These are phyloP conservation scores for Claviceps fusiformis DNA, from an alignment of 2,329 filamentous ascomycete species.

Conservation along the genomic window DNA sequence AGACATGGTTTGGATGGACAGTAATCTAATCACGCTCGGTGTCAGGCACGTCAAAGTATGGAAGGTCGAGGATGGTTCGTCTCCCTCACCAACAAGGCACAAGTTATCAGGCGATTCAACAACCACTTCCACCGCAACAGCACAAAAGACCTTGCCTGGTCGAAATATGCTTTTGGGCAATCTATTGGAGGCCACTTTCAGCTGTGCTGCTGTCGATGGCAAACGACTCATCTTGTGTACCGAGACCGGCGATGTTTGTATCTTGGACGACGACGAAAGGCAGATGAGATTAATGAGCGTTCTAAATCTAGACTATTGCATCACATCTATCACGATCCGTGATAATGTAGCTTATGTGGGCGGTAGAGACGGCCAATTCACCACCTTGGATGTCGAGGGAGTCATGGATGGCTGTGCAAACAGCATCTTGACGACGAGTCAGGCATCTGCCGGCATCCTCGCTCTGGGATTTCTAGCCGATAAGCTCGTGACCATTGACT, in stretches of 20 bases:
- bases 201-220: conserved; percentile 61
- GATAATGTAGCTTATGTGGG: conserved; percentile 51
- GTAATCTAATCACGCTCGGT: conserved; percentile 70
- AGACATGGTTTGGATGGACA: conserved; percentile 84
- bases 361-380: conserved; percentile 49
- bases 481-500: conserved; percentile 63
- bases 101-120: conserved; percentile 34
- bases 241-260: conserved; percentile 78
- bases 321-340: conserved; percentile 53
- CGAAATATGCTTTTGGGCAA: conserved; percentile 77
- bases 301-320: conserved; percentile 50
- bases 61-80: conserved; percentile 58
- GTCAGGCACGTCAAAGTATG: conserved; percentile 89
- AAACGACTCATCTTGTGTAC: conserved; percentile 71
- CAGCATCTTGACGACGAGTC: conserved; percentile 24
- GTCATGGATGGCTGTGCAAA: conserved; percentile 28
- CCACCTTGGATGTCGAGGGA: conserved; percentile 36
- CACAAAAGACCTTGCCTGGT: conserved; percentile 57
- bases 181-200: conserved; percentile 74
- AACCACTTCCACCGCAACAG: conserved; percentile 16
- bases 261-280: conserved; percentile 64
- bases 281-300: conserved; percentile 58
- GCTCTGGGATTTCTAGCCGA: conserved; percentile 56
- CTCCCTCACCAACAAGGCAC: conserved; percentile 50
- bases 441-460: conserved; percentile 35